These are phyloP conservation scores for Penicillium riverlandense DNA, from an alignment of 495 filamentous ascomycete genomes.

Conservation along the genomic window DNA sequence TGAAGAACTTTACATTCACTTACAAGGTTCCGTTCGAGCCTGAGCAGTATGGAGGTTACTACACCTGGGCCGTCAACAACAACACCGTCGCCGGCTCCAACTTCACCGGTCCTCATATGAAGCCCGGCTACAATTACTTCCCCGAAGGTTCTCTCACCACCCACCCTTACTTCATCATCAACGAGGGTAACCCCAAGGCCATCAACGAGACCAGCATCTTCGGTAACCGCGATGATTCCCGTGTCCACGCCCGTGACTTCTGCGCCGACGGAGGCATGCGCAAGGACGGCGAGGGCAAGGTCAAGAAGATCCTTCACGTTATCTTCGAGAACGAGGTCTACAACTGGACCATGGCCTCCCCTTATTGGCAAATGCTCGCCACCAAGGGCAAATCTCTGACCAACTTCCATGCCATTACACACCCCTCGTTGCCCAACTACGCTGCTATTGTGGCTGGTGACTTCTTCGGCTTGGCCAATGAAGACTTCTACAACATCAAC, in stretches of 20 bases:
- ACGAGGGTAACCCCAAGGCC: constrained; percentile 5
- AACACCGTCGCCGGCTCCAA: constrained; percentile 8
- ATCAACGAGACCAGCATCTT: background rate
- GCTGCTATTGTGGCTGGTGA: constrained; percentile 7
- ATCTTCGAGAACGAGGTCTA: constrained; percentile 15
- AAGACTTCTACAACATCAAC: constrained; percentile 3
- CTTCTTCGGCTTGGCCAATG: constrained; percentile 3
- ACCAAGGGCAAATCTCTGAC: constrained; percentile 8
- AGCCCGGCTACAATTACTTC: background rate
- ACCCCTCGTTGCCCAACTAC: background rate
- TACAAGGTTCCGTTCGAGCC: constrained; percentile 7
- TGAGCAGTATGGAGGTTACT: constrained; percentile 10
- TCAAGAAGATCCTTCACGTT: constrained; percentile 15
- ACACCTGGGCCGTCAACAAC: constrained; percentile 10
- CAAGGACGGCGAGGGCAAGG: background rate
- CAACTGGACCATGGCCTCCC: constrained; percentile 7
- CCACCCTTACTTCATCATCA: constrained; percentile 8
- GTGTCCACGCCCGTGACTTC: background rate
- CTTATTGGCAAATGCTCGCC: constrained; percentile 11
- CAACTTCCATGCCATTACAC: constrained; percentile 4
- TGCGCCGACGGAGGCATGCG: background rate
- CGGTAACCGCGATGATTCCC: background rate
- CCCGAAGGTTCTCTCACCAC: background rate
- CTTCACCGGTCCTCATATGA: constrained; percentile 1
- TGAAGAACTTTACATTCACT: constrained; percentile 3